Base-by-base conservation (phyloP, 83 land plant genomes). In the Isoetes engelmannii region DNA sequence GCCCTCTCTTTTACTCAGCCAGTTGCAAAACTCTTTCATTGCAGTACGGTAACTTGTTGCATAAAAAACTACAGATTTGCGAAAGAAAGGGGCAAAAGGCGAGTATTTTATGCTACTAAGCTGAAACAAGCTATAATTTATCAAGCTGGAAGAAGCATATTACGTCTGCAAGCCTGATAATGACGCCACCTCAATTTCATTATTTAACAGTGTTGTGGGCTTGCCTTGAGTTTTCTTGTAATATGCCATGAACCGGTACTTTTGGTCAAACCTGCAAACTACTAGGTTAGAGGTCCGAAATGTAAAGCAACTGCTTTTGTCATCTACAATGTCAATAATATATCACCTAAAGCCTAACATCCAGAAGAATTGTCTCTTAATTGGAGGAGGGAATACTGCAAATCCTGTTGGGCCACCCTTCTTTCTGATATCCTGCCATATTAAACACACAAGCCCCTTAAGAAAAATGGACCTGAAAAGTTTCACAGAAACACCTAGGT, bases 341-440 rank as follows among this genome's bases (percentile, higher is more conserved):
- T 6, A 28, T 28, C 44, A 78, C 80, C 80, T 73, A 46, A 78
- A 78, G 9, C 80, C 80, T 19, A 78, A 73, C 68, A 74, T 75
- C 80, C 80, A 78, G 64, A 78, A 78, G 55, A 78, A 78, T n/a
- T 67, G 72, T 7, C 80, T 44, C 53, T 77, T 72, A 9, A 60
- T 4, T 6, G 78, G 78, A 5, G 80, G 78, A 50, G 80, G 80
- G 64, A 78, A 78, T 46, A 74, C 80, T 28, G 80, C 80, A 68
- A 68, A 78, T 18, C 80, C 80, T 45, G 80, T 45, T 74, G 80
- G 77, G 50, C 80, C 80, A 49, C 57, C 64, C 50, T 51, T 74
- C 48, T 47, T 78, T 66, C 74, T 78, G 45, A 74, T 74, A 48
- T 67, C 72, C 80, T 78, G 80, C 48, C 57, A 18, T 37, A 51